Percentiles rank a stretch among this genome's conserved stretches.
These are phyloP conservation scores for Toxicodendron radicans DNA, from an alignment of 345 rosid genomes.

Conservation along the genomic window DNA sequence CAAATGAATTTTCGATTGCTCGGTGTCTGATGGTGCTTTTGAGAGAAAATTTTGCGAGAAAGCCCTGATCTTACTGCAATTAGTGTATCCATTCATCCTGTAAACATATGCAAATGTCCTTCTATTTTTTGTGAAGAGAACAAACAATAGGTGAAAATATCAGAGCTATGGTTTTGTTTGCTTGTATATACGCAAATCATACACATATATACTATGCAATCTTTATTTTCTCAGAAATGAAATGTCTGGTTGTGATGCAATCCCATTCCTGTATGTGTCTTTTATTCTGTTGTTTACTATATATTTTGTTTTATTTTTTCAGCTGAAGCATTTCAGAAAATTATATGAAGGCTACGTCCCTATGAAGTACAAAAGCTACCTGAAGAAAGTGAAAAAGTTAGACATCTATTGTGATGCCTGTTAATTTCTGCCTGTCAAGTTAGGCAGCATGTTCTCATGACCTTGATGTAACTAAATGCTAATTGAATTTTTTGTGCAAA, in stretches of 20 bases:
- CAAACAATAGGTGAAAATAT: neutral
- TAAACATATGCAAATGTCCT: neutral
- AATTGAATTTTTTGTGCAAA: slow-evolving; percentile 26
- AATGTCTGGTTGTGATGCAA: neutral
- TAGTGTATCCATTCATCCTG: neutral
- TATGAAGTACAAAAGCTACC: slow-evolving; percentile 77
- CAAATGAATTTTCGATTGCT: no score
- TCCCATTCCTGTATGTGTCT: neutral
- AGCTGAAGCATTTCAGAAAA: slow-evolving; percentile 72
- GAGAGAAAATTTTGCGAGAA: neutral
- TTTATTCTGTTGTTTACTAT: neutral
- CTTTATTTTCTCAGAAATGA: neutral
- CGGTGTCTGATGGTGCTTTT: no score
- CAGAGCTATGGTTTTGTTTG: neutral
- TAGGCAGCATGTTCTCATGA: slow-evolving; percentile 9
- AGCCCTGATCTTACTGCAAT: neutral
- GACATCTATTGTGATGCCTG: slow-evolving; percentile 35
- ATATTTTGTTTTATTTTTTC: slow-evolving; percentile 29
- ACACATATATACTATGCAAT: neutral
- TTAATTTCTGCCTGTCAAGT: slow-evolving; percentile 21
- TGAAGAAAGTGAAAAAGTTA: slow-evolving; percentile 87
- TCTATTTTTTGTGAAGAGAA: no score
- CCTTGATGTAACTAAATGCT: slow-evolving; percentile 13
- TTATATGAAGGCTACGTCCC: slow-evolving; percentile 87
- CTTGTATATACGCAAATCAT: neutral